Base-by-base conservation (phyloP, 129 eudicot genomes). In the Helianthus tuberosus region DNA sequence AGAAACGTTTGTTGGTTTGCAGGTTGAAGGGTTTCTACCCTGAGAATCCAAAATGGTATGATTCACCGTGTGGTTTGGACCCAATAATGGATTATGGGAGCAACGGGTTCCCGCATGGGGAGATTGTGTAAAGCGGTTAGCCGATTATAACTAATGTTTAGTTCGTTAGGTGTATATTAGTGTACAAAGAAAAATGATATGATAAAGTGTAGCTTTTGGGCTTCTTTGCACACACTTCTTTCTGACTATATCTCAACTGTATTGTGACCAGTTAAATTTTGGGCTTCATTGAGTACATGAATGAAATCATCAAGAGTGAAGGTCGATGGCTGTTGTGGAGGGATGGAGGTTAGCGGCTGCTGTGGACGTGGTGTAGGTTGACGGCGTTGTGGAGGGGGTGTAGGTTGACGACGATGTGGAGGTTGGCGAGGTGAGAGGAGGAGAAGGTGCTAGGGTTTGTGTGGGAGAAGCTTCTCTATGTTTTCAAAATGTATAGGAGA, bases 1-100 rank as follows among this genome's bases (percentile, higher is more conserved):
- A 51, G 96, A 92, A 77, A 82, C 89, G 77, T 92, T 93, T 80
- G 86, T 78, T 70, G 85, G 86, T 82, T 75, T 92, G 77, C 96
- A 89, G 69, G 98, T 92, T 27, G 95, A n/a, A 93, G 47, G 82
- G 81, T 75, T 93, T 93, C 74, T 89, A 77, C n/a, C n/a, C n/a
- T n/a, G n/a, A n/a, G n/a, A n/a, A n/a, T n/a, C n/a, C n/a, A n/a
- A n/a, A n/a, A n/a, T 93, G 98, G 98, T 93, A 84, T 48, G 96
- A 93, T 47, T 93, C 96, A 66, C 91, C 96, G 46, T 83, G 90
- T 84, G 92, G 84, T 27, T 78, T 92, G 85, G 98, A 92, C 75
- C 74, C 94, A 1, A 79, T 84, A 23, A 70, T 84, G 64, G 89
- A 89, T 74, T 89, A 91, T 63, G 84, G 85, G 13, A 80, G 81